Evolutionary conservation across 176 grass and related monocot genomes (phyloP).

Genomic region (Carex pumila): DNA sequence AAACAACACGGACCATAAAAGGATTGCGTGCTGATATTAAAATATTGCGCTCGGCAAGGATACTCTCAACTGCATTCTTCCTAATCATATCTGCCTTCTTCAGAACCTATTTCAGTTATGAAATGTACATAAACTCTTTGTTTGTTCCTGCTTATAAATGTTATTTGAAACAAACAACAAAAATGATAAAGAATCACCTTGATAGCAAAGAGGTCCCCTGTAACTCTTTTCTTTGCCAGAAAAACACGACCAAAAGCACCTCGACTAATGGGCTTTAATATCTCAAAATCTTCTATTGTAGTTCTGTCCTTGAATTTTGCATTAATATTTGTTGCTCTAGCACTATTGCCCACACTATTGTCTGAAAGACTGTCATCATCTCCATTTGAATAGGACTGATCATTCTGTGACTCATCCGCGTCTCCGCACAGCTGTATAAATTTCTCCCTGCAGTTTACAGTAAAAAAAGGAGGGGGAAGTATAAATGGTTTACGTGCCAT

Average conservation of each 20-base stretch:
- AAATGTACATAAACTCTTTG: background rate
- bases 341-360: constrained; percentile 31
- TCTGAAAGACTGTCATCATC: constrained; percentile 52
- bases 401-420: constrained; percentile 59
- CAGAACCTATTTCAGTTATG: constrained; percentile 41
- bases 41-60: constrained; percentile 82
- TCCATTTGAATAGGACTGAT: constrained; percentile 36
- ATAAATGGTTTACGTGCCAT: background rate
- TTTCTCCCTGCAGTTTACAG: constrained; percentile 64
- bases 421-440: constrained; percentile 79
- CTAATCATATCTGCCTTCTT: constrained; percentile 95
- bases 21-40: constrained; percentile 82
- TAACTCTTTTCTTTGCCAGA: constrained; percentile 92
- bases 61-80: constrained; percentile 97
- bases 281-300: constrained; percentile 97
- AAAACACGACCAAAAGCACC: constrained; percentile 90
- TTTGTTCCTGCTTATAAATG: background rate
- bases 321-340: constrained; percentile 45
- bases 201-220: constrained; percentile 89
- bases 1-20: constrained; percentile 47
- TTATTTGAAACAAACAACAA: background rate
- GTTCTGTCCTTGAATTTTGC: constrained; percentile 74
- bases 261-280: constrained; percentile 88
- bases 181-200: constrained; percentile 49
- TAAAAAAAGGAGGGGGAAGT: constrained; percentile 16